Evolutionary conservation across 2,329 filamentous ascomycete genomes (phyloP).

Genomic region (Ascochyta lentis): DNA sequence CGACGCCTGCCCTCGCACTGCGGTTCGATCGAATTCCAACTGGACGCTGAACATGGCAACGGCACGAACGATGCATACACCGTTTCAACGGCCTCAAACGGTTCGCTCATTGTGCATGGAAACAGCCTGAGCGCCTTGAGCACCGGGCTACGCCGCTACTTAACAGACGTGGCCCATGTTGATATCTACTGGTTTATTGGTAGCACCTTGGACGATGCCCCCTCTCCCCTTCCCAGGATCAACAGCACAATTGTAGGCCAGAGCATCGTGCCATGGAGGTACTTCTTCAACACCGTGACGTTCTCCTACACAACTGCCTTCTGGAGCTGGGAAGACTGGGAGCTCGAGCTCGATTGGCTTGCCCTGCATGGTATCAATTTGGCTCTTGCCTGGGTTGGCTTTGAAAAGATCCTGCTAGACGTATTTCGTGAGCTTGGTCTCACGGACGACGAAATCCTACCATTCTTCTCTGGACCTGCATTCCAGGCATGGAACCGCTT

Average conservation of each 20-base stretch:
- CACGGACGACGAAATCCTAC: constrained; percentile 52
- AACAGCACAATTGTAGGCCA: constrained; percentile 47
- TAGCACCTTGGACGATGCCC: constrained; percentile 48
- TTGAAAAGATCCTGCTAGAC: constrained; percentile 59
- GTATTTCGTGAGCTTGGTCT: constrained; percentile 57
- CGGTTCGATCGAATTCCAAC: constrained; percentile 26
- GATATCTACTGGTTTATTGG: constrained; percentile 59
- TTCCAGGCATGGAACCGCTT: constrained; percentile 64
- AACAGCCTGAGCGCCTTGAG: constrained; percentile 27
- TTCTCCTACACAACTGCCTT: constrained; percentile 61
- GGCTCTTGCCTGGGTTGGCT: constrained; percentile 60
- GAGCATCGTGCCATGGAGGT: constrained; percentile 56
- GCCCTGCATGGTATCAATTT: constrained; percentile 61
- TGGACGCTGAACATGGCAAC: constrained; percentile 9
- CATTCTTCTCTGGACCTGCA: constrained; percentile 59
- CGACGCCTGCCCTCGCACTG: constrained; percentile 28
- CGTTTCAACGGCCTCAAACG: constrained; percentile 21
- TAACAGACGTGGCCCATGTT: constrained; percentile 51
- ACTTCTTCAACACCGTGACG: constrained; percentile 61
- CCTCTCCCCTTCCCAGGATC: constrained; percentile 39
- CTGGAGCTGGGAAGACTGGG: constrained; percentile 63
- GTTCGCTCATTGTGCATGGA: constrained; percentile 25
- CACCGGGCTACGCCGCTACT: constrained; percentile 51
- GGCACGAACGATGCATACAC: constrained; percentile 20
- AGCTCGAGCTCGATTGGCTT: constrained; percentile 60